phyloP scores from a whole-genome alignment of 2,329 filamentous ascomycete species.

The Elsinoe fawcettii region DNA sequence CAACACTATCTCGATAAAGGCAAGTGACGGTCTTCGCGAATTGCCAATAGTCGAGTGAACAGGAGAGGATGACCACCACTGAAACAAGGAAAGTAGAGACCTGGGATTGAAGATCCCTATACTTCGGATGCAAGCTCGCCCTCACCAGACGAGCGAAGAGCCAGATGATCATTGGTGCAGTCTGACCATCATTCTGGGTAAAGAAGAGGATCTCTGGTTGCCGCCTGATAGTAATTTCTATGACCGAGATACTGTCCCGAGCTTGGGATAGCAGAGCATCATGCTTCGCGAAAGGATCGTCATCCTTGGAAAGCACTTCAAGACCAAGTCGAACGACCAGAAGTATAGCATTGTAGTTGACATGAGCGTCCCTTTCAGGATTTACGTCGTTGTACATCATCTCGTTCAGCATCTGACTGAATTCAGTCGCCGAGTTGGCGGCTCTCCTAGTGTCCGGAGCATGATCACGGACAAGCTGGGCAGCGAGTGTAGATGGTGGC shows the following conservation, averaged over 20 bases:
- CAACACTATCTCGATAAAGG: conserved; percentile 35
- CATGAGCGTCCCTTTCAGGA: conserved; percentile 58
- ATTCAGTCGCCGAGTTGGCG: conserved; percentile 45
- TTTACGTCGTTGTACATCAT: conserved; percentile 43
- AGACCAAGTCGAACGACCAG: conserved; percentile 75
- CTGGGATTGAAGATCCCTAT: conserved; percentile 35
- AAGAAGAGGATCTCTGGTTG: conserved; percentile 60
- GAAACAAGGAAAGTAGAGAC: conserved; percentile 30
- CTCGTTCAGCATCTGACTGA: conserved; percentile 65
- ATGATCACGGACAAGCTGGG: conserved; percentile 75
- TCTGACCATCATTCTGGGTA: conserved; percentile 16
- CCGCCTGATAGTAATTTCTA: conserved; percentile 66
- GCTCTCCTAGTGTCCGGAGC: conserved; percentile 39
- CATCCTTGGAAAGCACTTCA: conserved; percentile 53
- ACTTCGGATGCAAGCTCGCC: conserved; percentile 37
- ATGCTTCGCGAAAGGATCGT: conserved; percentile 59
- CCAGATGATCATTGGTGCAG: conserved; percentile 46
- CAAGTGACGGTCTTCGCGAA: conserved; percentile 28
- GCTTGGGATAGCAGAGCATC: conserved; percentile 52
- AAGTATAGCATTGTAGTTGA: conserved; percentile 80
- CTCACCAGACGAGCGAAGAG: conserved; percentile 47
- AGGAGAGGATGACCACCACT: conserved; percentile 31
- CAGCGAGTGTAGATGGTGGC: conserved; percentile 73
- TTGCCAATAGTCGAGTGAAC: conserved; percentile 31
- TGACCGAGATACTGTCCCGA: conserved; percentile 66